Conservation (phyloP, 345 rosid species). For the Triadica sebifera region DNA sequence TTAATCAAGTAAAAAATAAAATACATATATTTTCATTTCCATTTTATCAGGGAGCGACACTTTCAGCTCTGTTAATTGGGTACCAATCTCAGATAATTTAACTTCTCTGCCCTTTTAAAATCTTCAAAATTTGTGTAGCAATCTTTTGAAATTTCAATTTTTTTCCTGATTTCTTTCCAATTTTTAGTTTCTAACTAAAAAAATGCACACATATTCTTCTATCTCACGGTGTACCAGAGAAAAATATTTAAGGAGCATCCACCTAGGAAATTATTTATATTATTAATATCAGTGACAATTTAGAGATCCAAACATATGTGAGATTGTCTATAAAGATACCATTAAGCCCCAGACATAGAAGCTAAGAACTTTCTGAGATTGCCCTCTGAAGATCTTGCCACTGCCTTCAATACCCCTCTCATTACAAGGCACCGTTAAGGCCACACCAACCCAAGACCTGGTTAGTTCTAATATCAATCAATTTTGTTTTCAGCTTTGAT, state of each 20-base stretch:
- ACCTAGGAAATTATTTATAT: slow-evolving; percentile 43
- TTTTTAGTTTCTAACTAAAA: too few relatives aligned
- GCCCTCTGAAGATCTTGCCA: slow-evolving; percentile 52
- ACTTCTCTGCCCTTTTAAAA: background rate
- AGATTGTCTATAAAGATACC: slow-evolving; percentile 49
- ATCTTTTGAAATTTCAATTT: too few relatives aligned
- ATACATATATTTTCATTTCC: background rate
- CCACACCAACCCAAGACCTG: slow-evolving; percentile 57
- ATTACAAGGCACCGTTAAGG: slow-evolving; percentile 60
- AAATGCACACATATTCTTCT: too few relatives aligned
- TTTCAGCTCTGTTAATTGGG: slow-evolving; percentile 49
- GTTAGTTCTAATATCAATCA: slow-evolving; percentile 12
- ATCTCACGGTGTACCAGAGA: slow-evolving; percentile 27
- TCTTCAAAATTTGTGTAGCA: too few relatives aligned
- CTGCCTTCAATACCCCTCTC: slow-evolving; percentile 47
- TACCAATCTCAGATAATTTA: slow-evolving; percentile 47
- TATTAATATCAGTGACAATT: slow-evolving; percentile 57
- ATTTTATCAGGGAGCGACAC: slow-evolving; percentile 46
- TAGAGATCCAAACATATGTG: slow-evolving; percentile 49
- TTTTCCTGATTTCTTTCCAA: too few relatives aligned
- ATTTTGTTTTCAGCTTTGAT: too few relatives aligned
- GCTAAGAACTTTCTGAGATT: slow-evolving; percentile 59
- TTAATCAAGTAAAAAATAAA: too few relatives aligned
- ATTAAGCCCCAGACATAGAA: slow-evolving; percentile 51
- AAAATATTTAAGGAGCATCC: slow-evolving; percentile 59